Evolutionary conservation across 805 yeast species (phyloP).

Genomic region (Ogataea henricii): DNA sequence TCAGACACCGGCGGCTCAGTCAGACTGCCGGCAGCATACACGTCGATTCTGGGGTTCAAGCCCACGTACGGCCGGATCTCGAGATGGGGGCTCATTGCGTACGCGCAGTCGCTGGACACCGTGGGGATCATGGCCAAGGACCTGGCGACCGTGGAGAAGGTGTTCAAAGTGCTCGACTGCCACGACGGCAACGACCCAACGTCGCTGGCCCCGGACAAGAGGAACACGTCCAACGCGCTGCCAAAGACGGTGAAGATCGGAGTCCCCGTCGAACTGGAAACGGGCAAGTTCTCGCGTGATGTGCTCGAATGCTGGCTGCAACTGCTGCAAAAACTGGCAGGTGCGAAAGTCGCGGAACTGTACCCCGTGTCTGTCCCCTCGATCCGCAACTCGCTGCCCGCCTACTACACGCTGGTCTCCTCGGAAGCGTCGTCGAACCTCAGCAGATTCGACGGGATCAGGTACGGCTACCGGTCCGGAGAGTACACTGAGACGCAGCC

Average conservation of each 20-base stretch:
- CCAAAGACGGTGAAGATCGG: conserved; percentile 53
- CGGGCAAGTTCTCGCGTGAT: conserved; percentile 52
- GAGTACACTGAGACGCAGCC: conserved; percentile 34
- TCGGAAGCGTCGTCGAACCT: conserved; percentile 94
- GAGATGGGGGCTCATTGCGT: conserved; percentile 87
- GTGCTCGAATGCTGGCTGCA: conserved; percentile 50
- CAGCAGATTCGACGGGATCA: conserved; percentile 85
- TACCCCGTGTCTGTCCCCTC: conserved; percentile 71
- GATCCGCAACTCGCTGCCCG: conserved; percentile 64
- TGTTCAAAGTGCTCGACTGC: conserved; percentile 57
- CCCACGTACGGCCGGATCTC: conserved; percentile 93
- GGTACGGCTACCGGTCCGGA: conserved; percentile 67
- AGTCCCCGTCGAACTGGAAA: conserved; percentile 65
- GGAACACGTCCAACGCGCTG: conserved; percentile 3
- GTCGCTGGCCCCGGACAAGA: conserved; percentile 39
- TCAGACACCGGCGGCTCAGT: conserved; percentile 98
- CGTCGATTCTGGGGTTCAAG: conserved; percentile 84
- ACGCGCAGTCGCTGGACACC: conserved; percentile 93
- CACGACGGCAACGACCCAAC: conserved; percentile 84
- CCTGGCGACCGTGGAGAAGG: conserved; percentile 44
- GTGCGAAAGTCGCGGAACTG: conserved; percentile 53
- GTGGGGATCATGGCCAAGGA: conserved; percentile 77
- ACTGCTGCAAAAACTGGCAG: conserved; percentile 45
- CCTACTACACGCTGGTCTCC: conserved; percentile 85
- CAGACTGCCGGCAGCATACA: conserved; percentile 86